Base-by-base conservation (phyloP, 345 rosid species). In the Durio zibethinus region DNA sequence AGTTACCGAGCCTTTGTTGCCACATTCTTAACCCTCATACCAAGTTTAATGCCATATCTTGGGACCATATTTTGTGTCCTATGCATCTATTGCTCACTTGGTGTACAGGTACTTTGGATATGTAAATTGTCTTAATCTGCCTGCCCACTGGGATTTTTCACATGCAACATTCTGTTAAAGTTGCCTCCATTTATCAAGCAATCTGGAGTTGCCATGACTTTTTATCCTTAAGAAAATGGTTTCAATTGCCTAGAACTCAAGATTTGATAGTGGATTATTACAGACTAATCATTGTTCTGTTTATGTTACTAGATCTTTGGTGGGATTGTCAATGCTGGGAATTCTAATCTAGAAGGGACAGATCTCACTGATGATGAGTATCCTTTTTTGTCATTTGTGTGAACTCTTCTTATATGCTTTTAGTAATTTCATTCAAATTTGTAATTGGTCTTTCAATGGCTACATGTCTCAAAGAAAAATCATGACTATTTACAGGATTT, bases 311-410 rank as follows among this genome's bases (percentile, higher is more conserved):
- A 96, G 99, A 62, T 96, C 76, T 96, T 96, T 82, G 99, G 99
- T 2, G 98, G 98, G 60, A 83, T 96, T 57, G 97, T 93, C 70
- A 90, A 91, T 87, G 98, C 93, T 78, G 99, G 98, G 82, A 92
- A 96, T 80, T 40, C 89, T 40, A 62, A 84, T 54, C 80, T 96
- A 81, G 85, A 81, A 27, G 82, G 78, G 68, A 93, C 97, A 27
- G 94, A 85, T 65, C 64, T 96, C 82, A 87, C 84, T 75, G 94
- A 87, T 35, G 60, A 86, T 23, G 94, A 96, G 99, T 93, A 96
- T 96, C 99, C 98, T 87, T 77, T n/a, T 43, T 54, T 77, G 0
- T 48, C 2, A 42, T 61, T 69, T 65, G 53, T 73, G 45, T 68
- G 74, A 29, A 71, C 64, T n/a, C 35, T 36, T 68, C 48, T 73